Evolutionary conservation across 2,329 filamentous ascomycete genomes (phyloP), one percentile per base, ranked within the genome.

Genomic region (Hypoxylon sp.): DNA sequence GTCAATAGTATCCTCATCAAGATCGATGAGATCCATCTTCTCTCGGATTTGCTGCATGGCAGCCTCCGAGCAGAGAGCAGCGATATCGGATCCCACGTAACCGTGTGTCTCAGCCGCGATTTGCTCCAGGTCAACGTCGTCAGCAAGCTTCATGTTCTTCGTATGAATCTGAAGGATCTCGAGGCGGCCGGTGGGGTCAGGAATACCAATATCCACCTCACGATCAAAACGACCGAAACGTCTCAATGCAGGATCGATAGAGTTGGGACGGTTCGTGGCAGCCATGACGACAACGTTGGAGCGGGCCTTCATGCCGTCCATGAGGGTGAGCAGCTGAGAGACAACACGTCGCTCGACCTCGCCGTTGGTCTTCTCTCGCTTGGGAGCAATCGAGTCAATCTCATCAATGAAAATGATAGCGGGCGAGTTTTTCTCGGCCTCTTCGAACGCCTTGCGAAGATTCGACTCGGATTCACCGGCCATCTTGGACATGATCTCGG

Each of bases 401-500:
- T 99, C 96, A 78, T 99, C 96, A 73, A 99, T 98, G 86, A 98
- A 99, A 83, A 99, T 98, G 80, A 99, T 98, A 62, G 96, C 94
- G 12, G 96, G 96, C 0, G 95, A 97, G 85, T 98, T 98, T 90
- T 98, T 98, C 86, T 98, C 95, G 45, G 96, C 96, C 84, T 98
- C 96, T 81, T 98, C 96, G 76, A 99, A 99, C n/a, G 96, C 96
- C 84, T 98, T 98, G 76, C 96, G 91, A 73, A 99, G 83, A 81
- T 98, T 98, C 65, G 95, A 98, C 81, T 98, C 96, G 64, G 96
- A 98, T 82, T 99, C 96, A 88, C 96, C 96, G 65, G 96, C 96
- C 96, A 98, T 98, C 89, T 98, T 98, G 64, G 95, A 97, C 96
- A 99, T 98, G 84, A 99, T 98, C 81, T 98, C 96, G 55, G 96